These are phyloP conservation scores for Thelonectria rubi DNA, from an alignment of 2,329 filamentous ascomycete species.

Conservation along the genomic window DNA sequence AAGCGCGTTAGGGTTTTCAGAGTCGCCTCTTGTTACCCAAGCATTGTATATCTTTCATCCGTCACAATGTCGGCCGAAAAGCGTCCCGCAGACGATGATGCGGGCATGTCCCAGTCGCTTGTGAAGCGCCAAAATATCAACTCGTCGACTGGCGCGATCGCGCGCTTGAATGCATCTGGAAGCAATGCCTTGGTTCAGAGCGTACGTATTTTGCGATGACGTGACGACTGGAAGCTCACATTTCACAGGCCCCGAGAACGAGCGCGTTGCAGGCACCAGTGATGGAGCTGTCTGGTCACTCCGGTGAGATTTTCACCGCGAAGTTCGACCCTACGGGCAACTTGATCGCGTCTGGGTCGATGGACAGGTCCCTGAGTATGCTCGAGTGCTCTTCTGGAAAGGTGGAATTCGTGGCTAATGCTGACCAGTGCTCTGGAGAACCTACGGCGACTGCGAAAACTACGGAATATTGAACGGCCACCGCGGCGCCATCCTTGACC, in stretches of 20 bases:
- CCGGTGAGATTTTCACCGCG: constrained; percentile 89
- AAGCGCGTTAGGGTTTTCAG: constrained; percentile 20
- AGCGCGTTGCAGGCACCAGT: constrained; percentile 88
- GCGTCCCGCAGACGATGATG: constrained; percentile 85
- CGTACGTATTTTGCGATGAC: constrained; percentile 48
- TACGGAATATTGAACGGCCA: constrained; percentile 90
- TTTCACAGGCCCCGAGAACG: constrained; percentile 74
- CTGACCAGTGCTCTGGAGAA: constrained; percentile 84
- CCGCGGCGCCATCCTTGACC: constrained; percentile 87
- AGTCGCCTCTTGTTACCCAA: constrained; percentile 16
- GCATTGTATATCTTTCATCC: neutral
- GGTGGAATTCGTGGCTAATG: constrained; percentile 25
- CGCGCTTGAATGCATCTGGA: constrained; percentile 60
- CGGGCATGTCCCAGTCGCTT: constrained; percentile 79
- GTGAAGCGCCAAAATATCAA: constrained; percentile 87
- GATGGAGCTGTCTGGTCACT: constrained; percentile 87
- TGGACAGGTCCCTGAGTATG: constrained; percentile 90
- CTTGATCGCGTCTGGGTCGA: constrained; percentile 91
- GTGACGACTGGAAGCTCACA: constrained; percentile 25
- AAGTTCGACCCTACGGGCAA: constrained; percentile 90
- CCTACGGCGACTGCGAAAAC: constrained; percentile 92
- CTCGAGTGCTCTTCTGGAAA: neutral
- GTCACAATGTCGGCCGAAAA: constrained; percentile 87
- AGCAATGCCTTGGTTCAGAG: constrained; percentile 59
- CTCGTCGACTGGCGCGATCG: constrained; percentile 57